Evolutionary conservation across 2,329 filamentous ascomycete genomes (phyloP), one percentile per base, ranked within the genome.

Genomic region (Penicillium brasilianum): DNA sequence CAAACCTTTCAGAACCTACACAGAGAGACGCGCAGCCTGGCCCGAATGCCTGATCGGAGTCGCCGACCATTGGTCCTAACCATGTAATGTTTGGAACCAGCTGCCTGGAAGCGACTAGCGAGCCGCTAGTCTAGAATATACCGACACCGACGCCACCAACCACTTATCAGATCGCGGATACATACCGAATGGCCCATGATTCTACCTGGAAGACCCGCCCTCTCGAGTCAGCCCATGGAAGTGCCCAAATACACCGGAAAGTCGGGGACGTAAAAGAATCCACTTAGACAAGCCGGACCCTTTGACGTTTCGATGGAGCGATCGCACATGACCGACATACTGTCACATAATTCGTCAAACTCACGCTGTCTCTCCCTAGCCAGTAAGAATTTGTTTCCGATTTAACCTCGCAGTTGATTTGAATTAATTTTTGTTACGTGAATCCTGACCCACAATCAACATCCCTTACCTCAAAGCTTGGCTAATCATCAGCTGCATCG

Each of bases 151-250:
- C 53, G 53, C 53, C 53, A 25, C 53, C 25, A 46, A 25, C 28
- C 32, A 28, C 41, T 48, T 55, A 46, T 55, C 53, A 36, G 53
- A 55, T 55, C 41, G 20, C 22, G 36, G 51, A 28, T 28, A 28
- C 6, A 28, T 28, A 28, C 25, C 25, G 25, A 6, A 32, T n/a
- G 20, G 28, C 28, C 46, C 5, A n/a, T 22, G 22, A 25, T 22
- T 30, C n/a, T 30, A 10, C 14, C 16, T 48, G 3, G 25, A 49
- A 25, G 28, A 25, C 46, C 46, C 46, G 28, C 46, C 16, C 46
- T 49, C 46, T 28, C 46, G 9, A 18, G 30, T 34, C 46, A 20
- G 46, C 46, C n/a, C 46, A 34, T 14, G 28, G 16, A 7, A 13
- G 20, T 50, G 30, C 10, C n/a, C 10, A 4, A 50, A 50, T 28